phyloP scores from a whole-genome alignment of 176 grass and related monocot species.

The Puccinellia tenuiflora region DNA sequence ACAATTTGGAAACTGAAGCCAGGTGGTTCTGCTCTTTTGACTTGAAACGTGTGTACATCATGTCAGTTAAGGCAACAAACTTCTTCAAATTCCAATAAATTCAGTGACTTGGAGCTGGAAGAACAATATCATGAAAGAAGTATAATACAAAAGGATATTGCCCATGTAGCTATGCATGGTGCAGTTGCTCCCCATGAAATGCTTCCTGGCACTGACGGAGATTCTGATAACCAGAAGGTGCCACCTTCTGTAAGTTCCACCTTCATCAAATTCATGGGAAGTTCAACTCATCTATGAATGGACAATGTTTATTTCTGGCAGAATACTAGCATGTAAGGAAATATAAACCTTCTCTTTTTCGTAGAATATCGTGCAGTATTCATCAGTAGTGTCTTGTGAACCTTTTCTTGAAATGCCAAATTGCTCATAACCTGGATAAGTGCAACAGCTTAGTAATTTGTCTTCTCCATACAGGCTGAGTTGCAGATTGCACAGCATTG shows the following conservation, averaged over 20 bases:
- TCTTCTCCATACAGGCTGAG: background rate
- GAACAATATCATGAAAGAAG: background rate
- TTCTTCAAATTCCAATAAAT: background rate
- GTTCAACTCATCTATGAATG: constrained; percentile 28
- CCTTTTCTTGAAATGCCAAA: constrained; percentile 99
- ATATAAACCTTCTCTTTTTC: constrained; percentile 88
- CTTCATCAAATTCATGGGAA: constrained; percentile 48
- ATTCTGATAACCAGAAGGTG: constrained; percentile 98
- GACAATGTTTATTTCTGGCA: constrained; percentile 20
- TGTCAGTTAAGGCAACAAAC: constrained; percentile 66
- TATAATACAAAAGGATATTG: constrained; percentile 71
- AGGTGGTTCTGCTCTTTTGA: constrained; percentile 86
- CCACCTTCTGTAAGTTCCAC: constrained; percentile 97
- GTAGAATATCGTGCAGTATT: constrained; percentile 98
- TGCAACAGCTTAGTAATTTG: constrained; percentile 2
- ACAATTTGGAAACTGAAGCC: constrained; percentile 99
- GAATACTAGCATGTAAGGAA: constrained; percentile 12
- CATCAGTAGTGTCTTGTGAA: constrained; percentile 79
- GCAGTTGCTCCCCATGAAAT: constrained; percentile 80
- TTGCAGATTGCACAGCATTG: background rate
- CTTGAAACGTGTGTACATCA: constrained; percentile 96
- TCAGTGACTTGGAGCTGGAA: background rate
- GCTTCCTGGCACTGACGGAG: constrained; percentile 91
- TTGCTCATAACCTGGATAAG: constrained; percentile 79
- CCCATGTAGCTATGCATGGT: constrained; percentile 96